A percentile compares a stretch with the other conserved stretches of the same genome.
These are phyloP conservation scores for Drechslerella stenobrocha DNA, from an alignment of 2,329 filamentous ascomycete genomes.

Conservation along the genomic window DNA sequence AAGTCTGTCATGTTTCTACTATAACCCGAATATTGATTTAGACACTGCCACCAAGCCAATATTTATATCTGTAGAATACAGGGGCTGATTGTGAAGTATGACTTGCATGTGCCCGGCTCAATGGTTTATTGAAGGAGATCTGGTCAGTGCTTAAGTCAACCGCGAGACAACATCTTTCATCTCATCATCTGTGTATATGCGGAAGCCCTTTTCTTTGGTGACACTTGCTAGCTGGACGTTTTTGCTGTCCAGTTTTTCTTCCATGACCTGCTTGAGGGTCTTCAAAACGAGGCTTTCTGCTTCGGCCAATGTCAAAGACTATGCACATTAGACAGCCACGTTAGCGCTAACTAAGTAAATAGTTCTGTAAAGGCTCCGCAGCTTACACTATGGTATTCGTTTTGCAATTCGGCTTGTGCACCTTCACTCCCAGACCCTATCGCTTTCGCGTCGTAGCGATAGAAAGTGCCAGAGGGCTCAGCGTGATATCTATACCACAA, in stretches of 20 bases:
- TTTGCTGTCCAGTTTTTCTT: constrained; percentile 98
- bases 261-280: constrained; percentile 99
- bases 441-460: constrained; percentile 97
- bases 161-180: constrained; percentile 91
- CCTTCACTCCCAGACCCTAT: constrained; percentile 97
- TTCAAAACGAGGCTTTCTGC: constrained; percentile 95
- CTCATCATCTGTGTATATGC: constrained; percentile 97
- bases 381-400: constrained; percentile 88
- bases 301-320: constrained; percentile 87
- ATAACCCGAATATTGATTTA: too few species aligned
- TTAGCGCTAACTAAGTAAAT: constrained; percentile 49
- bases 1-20: background rate
- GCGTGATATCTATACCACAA: constrained; percentile 73
- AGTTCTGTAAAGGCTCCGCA: background rate
- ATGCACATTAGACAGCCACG: constrained; percentile 6
- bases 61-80: too few species aligned
- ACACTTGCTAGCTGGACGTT: constrained; percentile 98
- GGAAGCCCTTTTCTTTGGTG: constrained; percentile 95
- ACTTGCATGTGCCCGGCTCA: too few species aligned
- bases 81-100: too few species aligned
- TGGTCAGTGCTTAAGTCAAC: constrained; percentile 57
- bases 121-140: background rate
- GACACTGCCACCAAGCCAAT: too few species aligned
- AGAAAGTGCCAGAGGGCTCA: constrained; percentile 96
- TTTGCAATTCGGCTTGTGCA: constrained; percentile 95